Conservation (phyloP, 2,329 filamentous ascomycete genomes). For the Aspergillus sp. region DNA sequence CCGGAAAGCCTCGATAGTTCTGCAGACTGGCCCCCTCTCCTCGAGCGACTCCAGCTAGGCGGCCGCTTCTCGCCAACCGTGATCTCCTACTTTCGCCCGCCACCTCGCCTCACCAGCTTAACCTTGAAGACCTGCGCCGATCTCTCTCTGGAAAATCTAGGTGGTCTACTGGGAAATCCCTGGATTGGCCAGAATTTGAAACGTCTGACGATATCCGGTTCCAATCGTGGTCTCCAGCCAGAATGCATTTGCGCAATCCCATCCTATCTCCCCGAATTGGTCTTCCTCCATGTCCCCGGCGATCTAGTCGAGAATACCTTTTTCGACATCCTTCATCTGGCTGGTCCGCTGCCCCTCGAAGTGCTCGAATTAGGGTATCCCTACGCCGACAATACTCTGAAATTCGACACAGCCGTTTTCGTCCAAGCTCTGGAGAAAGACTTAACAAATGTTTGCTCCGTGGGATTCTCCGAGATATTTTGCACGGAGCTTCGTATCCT, state of each 20-base stretch:
- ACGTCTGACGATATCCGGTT: conserved; percentile 19
- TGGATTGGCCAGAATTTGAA: conserved; percentile 15
- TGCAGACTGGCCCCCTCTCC: conserved; percentile 21
- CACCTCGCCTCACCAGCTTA: conserved; percentile 19
- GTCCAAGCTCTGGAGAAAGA: conserved; percentile 16
- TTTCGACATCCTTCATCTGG: conserved; percentile 19
- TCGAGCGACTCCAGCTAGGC: conserved; percentile 19
- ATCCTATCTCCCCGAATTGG: conserved; percentile 18
- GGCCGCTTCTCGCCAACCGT: conserved; percentile 13
- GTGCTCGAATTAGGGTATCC: conserved; percentile 24
- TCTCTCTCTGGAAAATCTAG: conserved; percentile 17
- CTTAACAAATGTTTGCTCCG: conserved; percentile 18
- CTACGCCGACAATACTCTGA: conserved; percentile 8
- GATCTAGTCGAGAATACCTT: conserved; percentile 22
- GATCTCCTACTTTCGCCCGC: conserved; percentile 23
- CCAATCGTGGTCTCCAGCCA: conserved; percentile 19
- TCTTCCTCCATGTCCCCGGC: conserved; percentile 27
- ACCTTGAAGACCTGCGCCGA: conserved; percentile 19
- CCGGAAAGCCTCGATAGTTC: conserved; percentile 7
- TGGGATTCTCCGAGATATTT: conserved; percentile 24
- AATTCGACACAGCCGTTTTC: conserved; percentile 17
- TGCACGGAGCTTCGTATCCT: conserved; percentile 11
- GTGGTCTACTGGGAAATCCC: conserved; percentile 18
- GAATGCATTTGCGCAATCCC: conserved; percentile 22
- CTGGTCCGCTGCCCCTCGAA: conserved; percentile 17